Percentiles rank a stretch among this genome's conserved stretches.
These are phyloP conservation scores for Caloboletus firmus DNA, from an alignment of 1,284 basidiomycete species.

Conservation along the genomic window DNA sequence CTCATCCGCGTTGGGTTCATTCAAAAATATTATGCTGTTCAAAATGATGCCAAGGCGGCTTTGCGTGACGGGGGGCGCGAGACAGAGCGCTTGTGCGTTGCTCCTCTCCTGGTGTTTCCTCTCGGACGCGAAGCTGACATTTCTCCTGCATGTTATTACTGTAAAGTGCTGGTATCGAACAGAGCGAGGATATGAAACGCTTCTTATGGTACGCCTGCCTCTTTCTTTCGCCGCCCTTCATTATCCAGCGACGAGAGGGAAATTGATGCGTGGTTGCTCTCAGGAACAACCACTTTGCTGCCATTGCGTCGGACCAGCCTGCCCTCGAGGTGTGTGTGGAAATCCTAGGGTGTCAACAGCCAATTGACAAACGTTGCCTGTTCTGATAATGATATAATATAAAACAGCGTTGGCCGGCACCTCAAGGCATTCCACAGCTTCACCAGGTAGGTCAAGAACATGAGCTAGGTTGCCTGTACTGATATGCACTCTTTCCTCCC, in stretches of 20 bases:
- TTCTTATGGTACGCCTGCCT: constrained; percentile 56
- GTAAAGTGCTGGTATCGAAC: constrained; percentile 61
- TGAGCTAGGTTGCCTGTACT: neutral
- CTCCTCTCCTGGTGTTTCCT: no score
- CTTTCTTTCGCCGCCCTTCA: no score
- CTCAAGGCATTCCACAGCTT: constrained; percentile 45
- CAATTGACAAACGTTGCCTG: neutral
- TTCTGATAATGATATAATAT: constrained; percentile 24
- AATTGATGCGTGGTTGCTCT: constrained; percentile 3
- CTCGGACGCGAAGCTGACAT: neutral
- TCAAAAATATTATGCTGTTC: constrained; percentile 51
- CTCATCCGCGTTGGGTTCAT: constrained; percentile 68
- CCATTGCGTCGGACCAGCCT: constrained; percentile 73
- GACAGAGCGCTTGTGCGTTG: constrained; percentile 53
- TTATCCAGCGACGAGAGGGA: neutral
- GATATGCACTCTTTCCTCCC: neutral
- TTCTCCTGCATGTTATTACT: neutral
- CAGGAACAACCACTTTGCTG: constrained; percentile 79
- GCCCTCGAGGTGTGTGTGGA: constrained; percentile 55
- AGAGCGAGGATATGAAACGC: constrained; percentile 68
- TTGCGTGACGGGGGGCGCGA: constrained; percentile 39
- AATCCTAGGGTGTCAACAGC: neutral
- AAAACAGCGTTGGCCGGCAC: constrained; percentile 52
- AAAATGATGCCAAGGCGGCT: constrained; percentile 48
- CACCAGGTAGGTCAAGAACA: constrained; percentile 50